Percentiles rank a stretch among this genome's conserved stretches.
Conservation (phyloP, 805 yeast genomes). For the Yamadazyma laniorum region DNA sequence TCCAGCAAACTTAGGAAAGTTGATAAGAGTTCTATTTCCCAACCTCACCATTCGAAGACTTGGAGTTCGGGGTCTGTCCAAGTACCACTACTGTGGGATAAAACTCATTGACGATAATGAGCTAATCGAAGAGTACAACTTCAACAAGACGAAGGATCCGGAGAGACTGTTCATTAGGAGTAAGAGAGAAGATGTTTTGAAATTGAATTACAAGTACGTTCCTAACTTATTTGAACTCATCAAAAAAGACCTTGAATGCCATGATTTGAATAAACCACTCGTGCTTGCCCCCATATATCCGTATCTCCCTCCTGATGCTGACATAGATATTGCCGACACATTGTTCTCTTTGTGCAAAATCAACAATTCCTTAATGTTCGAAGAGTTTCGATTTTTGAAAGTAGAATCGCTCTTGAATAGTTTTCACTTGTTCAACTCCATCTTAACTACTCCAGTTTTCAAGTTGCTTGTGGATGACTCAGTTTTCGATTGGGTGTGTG, state of each 20-base stretch:
- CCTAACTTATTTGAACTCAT: constrained; percentile 28
- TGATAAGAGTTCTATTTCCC: constrained; percentile 65
- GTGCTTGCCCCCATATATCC: constrained; percentile 40
- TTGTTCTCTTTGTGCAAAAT: constrained; percentile 60
- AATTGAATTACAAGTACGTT: constrained; percentile 20
- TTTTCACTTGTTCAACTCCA: constrained; percentile 49
- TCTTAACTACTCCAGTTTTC: constrained; percentile 62
- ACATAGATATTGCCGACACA: constrained; percentile 59
- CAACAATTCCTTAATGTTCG: constrained; percentile 63
- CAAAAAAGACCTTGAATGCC: constrained; percentile 16
- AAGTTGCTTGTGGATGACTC: constrained; percentile 51
- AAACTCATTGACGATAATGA: constrained; percentile 8
- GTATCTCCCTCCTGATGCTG: constrained; percentile 45
- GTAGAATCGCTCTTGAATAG: constrained; percentile 56
- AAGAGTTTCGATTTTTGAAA: constrained; percentile 65
- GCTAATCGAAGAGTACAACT: constrained; percentile 4
- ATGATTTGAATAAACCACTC: constrained; percentile 17
- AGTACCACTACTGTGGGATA: constrained; percentile 84
- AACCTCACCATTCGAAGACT: constrained; percentile 69
- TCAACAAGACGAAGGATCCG: neutral
- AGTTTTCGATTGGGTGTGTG: constrained; percentile 59
- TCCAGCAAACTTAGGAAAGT: constrained; percentile 77
- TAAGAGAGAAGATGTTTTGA: constrained; percentile 14
- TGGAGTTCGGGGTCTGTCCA: constrained; percentile 79
- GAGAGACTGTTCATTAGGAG: neutral